Percentiles rank a stretch among this genome's conserved stretches.
phyloP scores from a whole-genome alignment of 2,329 filamentous ascomycete species.

The Aspergillus pseudotamarii region DNA sequence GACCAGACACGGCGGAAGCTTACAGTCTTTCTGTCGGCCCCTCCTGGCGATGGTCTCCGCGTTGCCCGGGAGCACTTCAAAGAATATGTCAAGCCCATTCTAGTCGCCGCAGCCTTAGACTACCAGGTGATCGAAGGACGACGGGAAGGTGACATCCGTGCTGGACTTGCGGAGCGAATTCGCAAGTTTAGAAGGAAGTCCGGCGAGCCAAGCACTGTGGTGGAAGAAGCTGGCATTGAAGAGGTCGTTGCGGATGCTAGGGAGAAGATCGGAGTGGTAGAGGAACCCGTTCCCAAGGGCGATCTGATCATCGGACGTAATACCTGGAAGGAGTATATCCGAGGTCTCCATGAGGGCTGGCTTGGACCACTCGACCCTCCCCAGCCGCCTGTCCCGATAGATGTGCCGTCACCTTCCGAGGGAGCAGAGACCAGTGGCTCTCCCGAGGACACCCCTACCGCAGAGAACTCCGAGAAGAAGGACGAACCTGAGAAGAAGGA shows the following conservation, averaged over 20 bases:
- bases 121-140: slow-evolving; percentile 95
- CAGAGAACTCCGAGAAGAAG: slow-evolving; percentile 37
- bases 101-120: slow-evolving; percentile 86
- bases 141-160: slow-evolving; percentile 88
- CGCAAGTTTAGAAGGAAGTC: slow-evolving; percentile 65
- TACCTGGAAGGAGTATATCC: slow-evolving; percentile 96
- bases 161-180: slow-evolving; percentile 83
- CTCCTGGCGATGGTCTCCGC: slow-evolving; percentile 82
- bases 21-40: slow-evolving; percentile 81
- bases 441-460: slow-evolving; percentile 29
- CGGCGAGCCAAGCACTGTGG: slow-evolving; percentile 54
- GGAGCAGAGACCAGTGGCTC: slow-evolving; percentile 28
- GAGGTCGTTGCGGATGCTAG: slow-evolving; percentile 66
- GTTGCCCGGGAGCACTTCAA: slow-evolving; percentile 92
- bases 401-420: slow-evolving; percentile 15
- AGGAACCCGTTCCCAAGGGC: slow-evolving; percentile 74
- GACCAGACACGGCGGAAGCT: slow-evolving; percentile 79
- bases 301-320: slow-evolving; percentile 89
- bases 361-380: slow-evolving; percentile 72
- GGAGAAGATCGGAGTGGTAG: slow-evolving; percentile 65
- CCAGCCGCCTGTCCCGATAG: slow-evolving; percentile 28
- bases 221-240: slow-evolving; percentile 55
- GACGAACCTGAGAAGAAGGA: slow-evolving; percentile 55
- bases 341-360: slow-evolving; percentile 95
- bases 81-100: slow-evolving; percentile 90